phyloP scores from a whole-genome alignment of 148 eudicot species.

The Diospyros lotus region DNA sequence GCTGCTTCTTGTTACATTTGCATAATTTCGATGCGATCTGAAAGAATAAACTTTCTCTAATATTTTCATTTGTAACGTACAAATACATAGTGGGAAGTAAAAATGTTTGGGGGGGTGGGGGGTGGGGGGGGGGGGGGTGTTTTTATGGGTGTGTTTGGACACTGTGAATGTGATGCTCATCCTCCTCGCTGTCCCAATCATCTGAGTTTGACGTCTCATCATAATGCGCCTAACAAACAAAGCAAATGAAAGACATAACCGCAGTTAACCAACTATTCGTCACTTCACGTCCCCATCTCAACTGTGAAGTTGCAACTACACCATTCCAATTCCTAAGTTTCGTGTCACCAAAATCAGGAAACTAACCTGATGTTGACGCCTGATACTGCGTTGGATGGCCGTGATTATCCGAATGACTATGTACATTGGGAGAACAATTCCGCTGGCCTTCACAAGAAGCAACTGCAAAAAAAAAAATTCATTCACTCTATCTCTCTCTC shows the following conservation, averaged over 20 bases:
- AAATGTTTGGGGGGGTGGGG: too few species aligned
- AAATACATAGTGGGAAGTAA: too few species aligned
- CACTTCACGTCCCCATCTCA: too few species aligned
- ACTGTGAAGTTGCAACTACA: background rate
- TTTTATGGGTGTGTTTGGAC: too few species aligned
- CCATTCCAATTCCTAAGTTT: background rate
- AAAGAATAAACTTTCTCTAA: too few species aligned
- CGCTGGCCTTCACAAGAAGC: constrained; percentile 45
- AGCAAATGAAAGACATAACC: background rate
- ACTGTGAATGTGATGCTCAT: background rate
- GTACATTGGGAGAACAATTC: constrained; percentile 66
- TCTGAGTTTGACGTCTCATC: constrained; percentile 14
- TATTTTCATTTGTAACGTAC: too few species aligned
- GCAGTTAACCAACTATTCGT: too few species aligned
- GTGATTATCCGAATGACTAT: constrained; percentile 41
- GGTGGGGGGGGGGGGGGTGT: too few species aligned
- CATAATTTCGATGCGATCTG: too few species aligned
- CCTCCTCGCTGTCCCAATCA: constrained; percentile 8
- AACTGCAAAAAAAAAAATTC: constrained; percentile 32
- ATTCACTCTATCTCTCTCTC: too few species aligned
- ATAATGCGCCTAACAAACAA: constrained; percentile 9
- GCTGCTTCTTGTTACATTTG: too few species aligned
- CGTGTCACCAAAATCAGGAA: background rate
- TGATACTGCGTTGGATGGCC: constrained; percentile 41
- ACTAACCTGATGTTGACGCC: constrained; percentile 27